phyloP scores from a whole-genome alignment of 2,329 filamentous ascomycete genomes.

The Diaporthe destruens region DNA sequence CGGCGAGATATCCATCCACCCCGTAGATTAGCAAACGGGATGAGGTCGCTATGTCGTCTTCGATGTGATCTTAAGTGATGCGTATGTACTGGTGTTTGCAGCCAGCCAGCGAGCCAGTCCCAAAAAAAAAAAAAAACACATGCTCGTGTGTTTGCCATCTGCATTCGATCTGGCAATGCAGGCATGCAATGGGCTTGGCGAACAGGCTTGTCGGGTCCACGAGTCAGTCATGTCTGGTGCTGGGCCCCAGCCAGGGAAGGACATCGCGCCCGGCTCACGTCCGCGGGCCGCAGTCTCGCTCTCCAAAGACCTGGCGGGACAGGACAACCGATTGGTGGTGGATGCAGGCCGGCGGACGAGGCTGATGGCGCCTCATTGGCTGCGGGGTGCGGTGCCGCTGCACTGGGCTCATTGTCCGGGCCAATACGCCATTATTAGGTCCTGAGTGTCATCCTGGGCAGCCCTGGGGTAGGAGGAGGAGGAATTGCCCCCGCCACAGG shows the following conservation, averaged over 20 bases:
- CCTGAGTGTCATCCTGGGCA: not conserved
- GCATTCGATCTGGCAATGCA: not conserved
- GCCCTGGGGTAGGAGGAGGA: not conserved
- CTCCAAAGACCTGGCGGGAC: slow-evolving; percentile 12
- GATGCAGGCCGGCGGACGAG: not conserved
- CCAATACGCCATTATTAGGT: too few species aligned
- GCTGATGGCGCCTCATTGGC: slow-evolving; percentile 5
- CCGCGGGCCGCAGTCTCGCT: slow-evolving; percentile 19
- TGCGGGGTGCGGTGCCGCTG: slow-evolving; percentile 8
- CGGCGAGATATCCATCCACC: not conserved
- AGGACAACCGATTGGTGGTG: not conserved
- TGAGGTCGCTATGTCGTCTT: not conserved
- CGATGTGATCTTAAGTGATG: not conserved
- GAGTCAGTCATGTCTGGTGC: slow-evolving; percentile 22
- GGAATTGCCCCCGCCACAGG: slow-evolving; percentile 13
- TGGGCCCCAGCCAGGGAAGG: not conserved
- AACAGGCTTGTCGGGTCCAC: not conserved
- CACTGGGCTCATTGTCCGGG: not conserved
- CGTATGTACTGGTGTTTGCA: not conserved
- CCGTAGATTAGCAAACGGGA: not conserved
- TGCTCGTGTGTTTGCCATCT: not conserved
- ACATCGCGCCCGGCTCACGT: slow-evolving; percentile 23
- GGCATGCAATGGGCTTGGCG: not conserved
- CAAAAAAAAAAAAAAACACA: too few species aligned
- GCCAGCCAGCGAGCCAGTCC: too few species aligned